Conservation (phyloP, 495 filamentous ascomycete genomes). For the Penicillium daleae region DNA sequence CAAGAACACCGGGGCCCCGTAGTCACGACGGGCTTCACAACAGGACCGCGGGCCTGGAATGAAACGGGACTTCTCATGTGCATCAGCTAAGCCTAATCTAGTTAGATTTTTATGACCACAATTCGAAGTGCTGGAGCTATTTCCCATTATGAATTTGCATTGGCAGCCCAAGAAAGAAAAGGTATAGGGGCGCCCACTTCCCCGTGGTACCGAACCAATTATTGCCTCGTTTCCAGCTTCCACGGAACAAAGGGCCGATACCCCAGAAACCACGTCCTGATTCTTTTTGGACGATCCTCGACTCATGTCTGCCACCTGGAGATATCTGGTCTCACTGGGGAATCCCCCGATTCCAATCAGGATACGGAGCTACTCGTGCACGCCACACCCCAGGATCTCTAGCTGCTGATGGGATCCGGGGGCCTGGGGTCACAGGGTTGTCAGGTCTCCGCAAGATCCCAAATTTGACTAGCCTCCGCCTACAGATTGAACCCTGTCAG, state of each 20-base stretch:
- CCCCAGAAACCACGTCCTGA: constrained; percentile 24
- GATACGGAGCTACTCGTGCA: constrained; percentile 29
- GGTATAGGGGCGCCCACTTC: constrained; percentile 3
- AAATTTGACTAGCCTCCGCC: constrained; percentile 15
- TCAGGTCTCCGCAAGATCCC: constrained; percentile 22
- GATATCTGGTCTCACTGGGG: constrained; percentile 26
- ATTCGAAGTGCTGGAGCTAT: background rate
- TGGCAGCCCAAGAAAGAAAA: background rate
- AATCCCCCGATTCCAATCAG: constrained; percentile 30
- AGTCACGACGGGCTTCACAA: background rate
- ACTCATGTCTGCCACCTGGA: background rate
- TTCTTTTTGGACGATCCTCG: constrained; percentile 12
- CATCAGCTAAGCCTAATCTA: background rate
- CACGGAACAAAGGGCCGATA: constrained; percentile 26
- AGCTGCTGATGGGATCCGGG: constrained; percentile 18
- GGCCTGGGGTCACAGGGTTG: constrained; percentile 25
- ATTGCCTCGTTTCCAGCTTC: background rate
- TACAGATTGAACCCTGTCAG: constrained; percentile 9
- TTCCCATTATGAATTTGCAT: background rate
- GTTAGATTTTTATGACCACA: background rate
- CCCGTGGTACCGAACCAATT: constrained; percentile 2
- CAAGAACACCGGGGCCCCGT: background rate
- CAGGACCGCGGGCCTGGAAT: background rate
- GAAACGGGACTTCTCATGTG: background rate
- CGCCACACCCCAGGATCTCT: constrained; percentile 24